These are phyloP conservation scores for Verticillium albo-atrum DNA, from an alignment of 2,329 filamentous ascomycete species.

Conservation along the genomic window DNA sequence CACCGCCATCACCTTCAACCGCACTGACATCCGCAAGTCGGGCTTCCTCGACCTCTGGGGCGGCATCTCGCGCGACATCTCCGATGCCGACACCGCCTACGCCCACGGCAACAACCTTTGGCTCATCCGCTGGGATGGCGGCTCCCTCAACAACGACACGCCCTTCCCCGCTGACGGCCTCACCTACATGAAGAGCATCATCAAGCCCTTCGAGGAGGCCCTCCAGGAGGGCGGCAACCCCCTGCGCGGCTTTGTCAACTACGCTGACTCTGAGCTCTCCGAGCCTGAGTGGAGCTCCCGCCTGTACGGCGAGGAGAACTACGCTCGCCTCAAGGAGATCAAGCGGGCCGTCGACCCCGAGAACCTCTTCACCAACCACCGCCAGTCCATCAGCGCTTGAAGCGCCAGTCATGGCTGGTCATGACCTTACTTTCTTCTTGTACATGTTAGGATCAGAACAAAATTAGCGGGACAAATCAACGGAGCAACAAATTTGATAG, in stretches of 20 bases:
- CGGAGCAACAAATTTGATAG: background rate
- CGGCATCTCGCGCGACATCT: conserved; percentile 23
- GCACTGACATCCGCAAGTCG: conserved; percentile 9
- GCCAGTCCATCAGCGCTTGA: conserved; percentile 7
- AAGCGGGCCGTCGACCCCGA: conserved; percentile 10
- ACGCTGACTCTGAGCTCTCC: conserved; percentile 11
- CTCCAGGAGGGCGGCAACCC: conserved; percentile 5
- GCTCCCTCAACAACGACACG: conserved; percentile 33
- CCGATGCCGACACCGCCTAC: conserved; percentile 25
- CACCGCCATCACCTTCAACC: conserved; percentile 8
- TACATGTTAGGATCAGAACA: background rate
- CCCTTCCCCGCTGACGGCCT: conserved; percentile 40
- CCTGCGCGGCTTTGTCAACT: conserved; percentile 12
- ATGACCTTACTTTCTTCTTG: background rate
- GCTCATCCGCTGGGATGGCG: conserved; percentile 23
- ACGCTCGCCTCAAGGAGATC: conserved; percentile 10
- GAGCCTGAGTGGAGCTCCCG: conserved; percentile 10
- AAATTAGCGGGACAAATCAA: too few species aligned
- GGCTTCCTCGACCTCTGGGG: conserved; percentile 14
- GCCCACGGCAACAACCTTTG: conserved; percentile 36
- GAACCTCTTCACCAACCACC: conserved; percentile 10
- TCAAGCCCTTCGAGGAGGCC: conserved; percentile 13
- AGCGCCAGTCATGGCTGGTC: background rate
- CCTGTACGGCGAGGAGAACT: conserved; percentile 11
- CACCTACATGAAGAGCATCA: conserved; percentile 40